These are phyloP conservation scores for Cryptococcus jaspeensis DNA, from an alignment of 1,284 basidiomycete genomes.

Conservation along the genomic window DNA sequence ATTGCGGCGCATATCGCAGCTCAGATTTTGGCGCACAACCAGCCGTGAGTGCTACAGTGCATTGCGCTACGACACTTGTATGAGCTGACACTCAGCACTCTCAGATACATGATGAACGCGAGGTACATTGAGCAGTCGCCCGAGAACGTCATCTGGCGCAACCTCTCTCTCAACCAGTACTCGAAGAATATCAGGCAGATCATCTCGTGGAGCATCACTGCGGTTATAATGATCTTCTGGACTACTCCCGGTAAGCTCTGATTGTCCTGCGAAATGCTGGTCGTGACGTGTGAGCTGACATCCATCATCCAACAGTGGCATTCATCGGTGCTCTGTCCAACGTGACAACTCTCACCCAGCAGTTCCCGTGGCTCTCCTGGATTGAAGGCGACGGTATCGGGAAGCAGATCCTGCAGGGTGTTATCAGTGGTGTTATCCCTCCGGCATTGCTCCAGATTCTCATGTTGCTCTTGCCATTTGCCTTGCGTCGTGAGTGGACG, in stretches of 20 bases:
- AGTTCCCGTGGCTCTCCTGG: slow-evolving; percentile 62
- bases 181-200: slow-evolving; percentile 64
- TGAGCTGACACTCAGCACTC: background rate
- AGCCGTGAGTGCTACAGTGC: slow-evolving; percentile 60
- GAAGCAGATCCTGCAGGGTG: slow-evolving; percentile 56
- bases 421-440: slow-evolving; percentile 66
- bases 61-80: too few species aligned
- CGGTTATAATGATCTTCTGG: slow-evolving; percentile 65
- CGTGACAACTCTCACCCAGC: slow-evolving; percentile 50
- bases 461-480: slow-evolving; percentile 68
- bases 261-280: background rate
- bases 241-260: slow-evolving; percentile 57
- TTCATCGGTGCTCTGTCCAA: slow-evolving; percentile 57
- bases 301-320: slow-evolving; percentile 25
- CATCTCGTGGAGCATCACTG: slow-evolving; percentile 54
- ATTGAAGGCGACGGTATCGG: slow-evolving; percentile 52
- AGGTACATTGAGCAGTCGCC: slow-evolving; percentile 67
- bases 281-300: background rate
- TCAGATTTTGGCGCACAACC: slow-evolving; percentile 68
- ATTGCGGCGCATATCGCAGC: slow-evolving; percentile 82
- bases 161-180: slow-evolving; percentile 76
- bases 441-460: slow-evolving; percentile 65
- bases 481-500: slow-evolving; percentile 59
- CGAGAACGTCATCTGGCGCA: slow-evolving; percentile 67
- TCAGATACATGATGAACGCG: slow-evolving; percentile 58